Base-by-base conservation (phyloP, 257 asterid species). In the Scutellaria barbata region DNA sequence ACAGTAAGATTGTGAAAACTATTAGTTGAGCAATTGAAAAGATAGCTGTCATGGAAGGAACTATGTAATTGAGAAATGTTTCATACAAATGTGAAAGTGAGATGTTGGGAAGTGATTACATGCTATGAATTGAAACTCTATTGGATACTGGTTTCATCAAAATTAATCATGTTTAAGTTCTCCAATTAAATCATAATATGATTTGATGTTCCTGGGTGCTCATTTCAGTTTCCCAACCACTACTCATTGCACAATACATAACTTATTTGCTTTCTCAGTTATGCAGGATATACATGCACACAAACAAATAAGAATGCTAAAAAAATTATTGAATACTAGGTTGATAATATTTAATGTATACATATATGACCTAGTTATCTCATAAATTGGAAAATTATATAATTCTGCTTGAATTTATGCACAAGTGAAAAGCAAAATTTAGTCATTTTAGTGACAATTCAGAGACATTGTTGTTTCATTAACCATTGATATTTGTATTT, bases 1-100 rank as follows among this genome's bases (percentile, higher is more conserved):
- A 60, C 42, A 47, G 11, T 37, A 30, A 58, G 64, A 71, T 65
- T 13, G 66, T 60, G 57, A 25, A 59, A 60, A 47, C 35, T 52
- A 20, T 47, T 41, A 52, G 47, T 40, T 53, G 52, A 58, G 45
- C 20, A 35, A 25, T 61, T 40, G 1, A 70, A 43, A 69, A n/a
- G 8, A 14, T 58, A 70, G 47, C 46, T 33, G 48, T 10, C 57
- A 16, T 58, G 40, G 60, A 7, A 59, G 35, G 40, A 39, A 35
- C 53, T 59, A 16, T 35, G 37, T 35, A 30, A 30, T 59, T 60
- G 17, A 18, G 41, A 59, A 18, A 35, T 60, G 41, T 45, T 72
- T 16, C 7, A 48, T n/a, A 47, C 30, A 48, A 11, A 16, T 47
- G 25, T 18, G 9, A 51, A 47, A 14, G 35, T 12, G 61, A 71